Evolutionary conservation across 345 rosid genomes (phyloP).

Genomic region (Populus euphratica): DNA sequence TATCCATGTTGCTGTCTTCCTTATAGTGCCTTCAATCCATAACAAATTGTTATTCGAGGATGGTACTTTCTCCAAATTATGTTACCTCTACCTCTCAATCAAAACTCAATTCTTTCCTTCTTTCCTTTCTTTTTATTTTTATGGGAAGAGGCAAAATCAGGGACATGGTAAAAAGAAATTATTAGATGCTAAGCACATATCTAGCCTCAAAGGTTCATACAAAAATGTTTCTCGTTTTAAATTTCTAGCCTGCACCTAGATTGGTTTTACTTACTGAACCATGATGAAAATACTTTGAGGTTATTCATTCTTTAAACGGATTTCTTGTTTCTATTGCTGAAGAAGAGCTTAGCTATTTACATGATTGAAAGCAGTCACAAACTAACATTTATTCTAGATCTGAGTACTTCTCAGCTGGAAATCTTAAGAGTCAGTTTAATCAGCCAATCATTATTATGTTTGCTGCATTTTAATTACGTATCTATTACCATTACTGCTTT

Average conservation of each 20-base stretch:
- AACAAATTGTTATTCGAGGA: neutral
- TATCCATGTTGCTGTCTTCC: neutral
- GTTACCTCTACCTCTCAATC: neutral
- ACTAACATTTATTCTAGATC: neutral
- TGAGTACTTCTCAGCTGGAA: neutral
- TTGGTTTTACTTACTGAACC: neutral
- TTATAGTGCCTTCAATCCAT: neutral
- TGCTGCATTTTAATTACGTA: neutral
- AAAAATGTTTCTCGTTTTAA: neutral
- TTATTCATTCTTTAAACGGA: neutral
- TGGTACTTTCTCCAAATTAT: neutral
- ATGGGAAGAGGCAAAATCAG: neutral
- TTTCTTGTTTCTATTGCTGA: neutral
- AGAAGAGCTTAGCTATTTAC: neutral
- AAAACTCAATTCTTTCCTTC: neutral
- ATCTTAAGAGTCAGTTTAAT: conserved; percentile 2
- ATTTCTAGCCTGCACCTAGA: neutral
- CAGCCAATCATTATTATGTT: neutral
- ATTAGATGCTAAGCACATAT: neutral
- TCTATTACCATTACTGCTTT: neutral
- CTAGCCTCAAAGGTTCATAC: neutral
- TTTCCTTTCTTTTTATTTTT: neutral
- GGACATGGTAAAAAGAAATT: neutral
- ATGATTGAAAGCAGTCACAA: neutral
- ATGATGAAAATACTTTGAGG: neutral